Evolutionary conservation across 2,329 filamentous ascomycete genomes (phyloP).

Genomic region (Phyllosticta citrichinensis): DNA sequence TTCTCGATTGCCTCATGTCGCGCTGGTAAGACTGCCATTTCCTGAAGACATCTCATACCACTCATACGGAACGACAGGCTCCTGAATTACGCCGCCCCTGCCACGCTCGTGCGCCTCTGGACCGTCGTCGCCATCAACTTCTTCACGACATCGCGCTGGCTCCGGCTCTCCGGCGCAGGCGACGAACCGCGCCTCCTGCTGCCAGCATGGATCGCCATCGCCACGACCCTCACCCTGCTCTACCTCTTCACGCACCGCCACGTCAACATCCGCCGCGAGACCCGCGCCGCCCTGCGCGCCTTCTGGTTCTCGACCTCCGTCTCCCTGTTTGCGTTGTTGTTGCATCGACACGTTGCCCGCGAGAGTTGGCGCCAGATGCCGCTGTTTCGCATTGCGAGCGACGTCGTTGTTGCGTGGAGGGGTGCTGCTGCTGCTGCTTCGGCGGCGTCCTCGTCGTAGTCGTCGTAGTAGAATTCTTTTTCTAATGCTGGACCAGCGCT

Average conservation of each 20-base stretch:
- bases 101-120: conserved; percentile 67
- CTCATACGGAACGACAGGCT: conserved; percentile 44
- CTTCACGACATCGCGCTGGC: conserved; percentile 25
- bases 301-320: conserved; percentile 69
- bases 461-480: too few relatives aligned
- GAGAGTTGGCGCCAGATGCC: not conserved
- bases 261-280: conserved; percentile 71
- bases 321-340: conserved; percentile 59
- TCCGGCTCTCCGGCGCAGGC: conserved; percentile 19
- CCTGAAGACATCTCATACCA: not conserved
- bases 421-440: not conserved
- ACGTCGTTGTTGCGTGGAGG: conserved; percentile 2
- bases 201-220: conserved; percentile 12
- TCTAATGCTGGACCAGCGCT: too few relatives aligned
- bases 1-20: conserved; percentile 77
- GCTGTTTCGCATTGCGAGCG: not conserved
- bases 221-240: conserved; percentile 60
- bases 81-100: conserved; percentile 68
- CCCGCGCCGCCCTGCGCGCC: conserved; percentile 64
- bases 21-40: conserved; percentile 48
- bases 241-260: conserved; percentile 71
- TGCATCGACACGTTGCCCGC: conserved; percentile 49
- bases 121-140: conserved; percentile 37
- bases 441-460: too few relatives aligned
- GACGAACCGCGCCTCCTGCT: conserved; percentile 6